Percentiles rank a stretch among this genome's conserved stretches.
Evolutionary conservation across 1,284 basidiomycete species (phyloP).

Genomic region (Phellopilus nigrolimitatus): DNA sequence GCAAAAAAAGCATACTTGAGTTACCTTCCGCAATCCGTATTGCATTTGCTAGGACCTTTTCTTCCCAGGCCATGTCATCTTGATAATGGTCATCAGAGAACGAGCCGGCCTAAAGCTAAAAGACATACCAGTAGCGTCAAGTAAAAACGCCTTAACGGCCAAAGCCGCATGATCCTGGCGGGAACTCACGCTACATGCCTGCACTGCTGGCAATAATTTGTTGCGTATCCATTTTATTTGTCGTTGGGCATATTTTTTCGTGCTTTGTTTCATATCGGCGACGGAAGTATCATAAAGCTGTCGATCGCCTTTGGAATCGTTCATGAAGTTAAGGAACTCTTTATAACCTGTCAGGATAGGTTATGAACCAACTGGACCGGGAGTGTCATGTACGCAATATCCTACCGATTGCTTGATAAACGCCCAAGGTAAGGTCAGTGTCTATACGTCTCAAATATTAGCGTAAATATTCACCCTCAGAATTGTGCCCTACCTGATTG

Average conservation of each 20-base stretch:
- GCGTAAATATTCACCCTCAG: background rate
- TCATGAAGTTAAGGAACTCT: slow-evolving; percentile 75
- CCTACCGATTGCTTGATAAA: slow-evolving; percentile 92
- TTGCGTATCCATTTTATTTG: slow-evolving; percentile 93
- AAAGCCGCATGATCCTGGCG: slow-evolving; percentile 29
- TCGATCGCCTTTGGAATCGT: background rate
- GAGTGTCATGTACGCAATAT: slow-evolving; percentile 6
- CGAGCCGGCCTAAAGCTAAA: background rate
- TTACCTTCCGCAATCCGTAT: slow-evolving; percentile 46
- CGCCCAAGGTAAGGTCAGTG: slow-evolving; percentile 71
- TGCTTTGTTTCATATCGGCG: slow-evolving; percentile 81
- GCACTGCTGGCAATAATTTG: slow-evolving; percentile 78
- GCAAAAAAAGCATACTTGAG: slow-evolving; percentile 19
- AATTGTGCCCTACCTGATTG: slow-evolving; percentile 5
- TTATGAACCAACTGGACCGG: background rate
- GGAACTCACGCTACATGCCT: slow-evolving; percentile 42
- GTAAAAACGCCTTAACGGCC: slow-evolving; percentile 45
- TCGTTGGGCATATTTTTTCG: slow-evolving; percentile 87
- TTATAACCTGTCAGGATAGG: slow-evolving; percentile 65
- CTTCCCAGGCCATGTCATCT: slow-evolving; percentile 57
- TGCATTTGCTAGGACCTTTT: slow-evolving; percentile 49
- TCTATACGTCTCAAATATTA: background rate
- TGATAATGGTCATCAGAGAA: slow-evolving; percentile 21
- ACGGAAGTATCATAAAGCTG: slow-evolving; percentile 56
- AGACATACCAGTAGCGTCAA: slow-evolving; percentile 74